A percentile compares a stretch with the other conserved stretches of the same genome.
phyloP scores from a whole-genome alignment of 768 basidiomycete species.

The Lentinula guzmanii region DNA sequence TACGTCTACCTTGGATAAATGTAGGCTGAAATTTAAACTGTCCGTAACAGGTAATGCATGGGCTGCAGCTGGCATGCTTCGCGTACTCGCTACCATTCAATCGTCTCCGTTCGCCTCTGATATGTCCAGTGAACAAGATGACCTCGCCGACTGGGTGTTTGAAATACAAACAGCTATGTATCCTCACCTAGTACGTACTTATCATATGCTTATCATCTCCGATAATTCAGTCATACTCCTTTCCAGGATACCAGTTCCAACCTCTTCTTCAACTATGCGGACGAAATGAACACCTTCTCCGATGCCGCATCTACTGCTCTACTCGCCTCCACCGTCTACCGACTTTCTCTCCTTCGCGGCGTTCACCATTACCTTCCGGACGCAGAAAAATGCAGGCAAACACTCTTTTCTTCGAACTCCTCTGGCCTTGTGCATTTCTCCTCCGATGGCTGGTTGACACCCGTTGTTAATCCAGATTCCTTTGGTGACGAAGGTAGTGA shows the following conservation, averaged over 20 bases:
- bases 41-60: conserved; percentile 66
- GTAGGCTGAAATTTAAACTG: neutral
- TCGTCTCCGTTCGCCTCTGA: conserved; percentile 47
- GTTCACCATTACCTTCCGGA: conserved; percentile 43
- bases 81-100: conserved; percentile 72
- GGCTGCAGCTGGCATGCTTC: conserved; percentile 84
- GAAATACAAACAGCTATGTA: conserved; percentile 79
- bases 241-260: conserved; percentile 32
- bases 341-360: conserved; percentile 50
- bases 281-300: conserved; percentile 47
- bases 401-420: conserved; percentile 21
- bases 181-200: conserved; percentile 40
- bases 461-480: conserved; percentile 69
- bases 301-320: conserved; percentile 73
- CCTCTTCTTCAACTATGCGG: conserved; percentile 71
- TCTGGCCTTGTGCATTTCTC: conserved; percentile 40
- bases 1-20: conserved; percentile 17
- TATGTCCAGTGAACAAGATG: conserved; percentile 45
- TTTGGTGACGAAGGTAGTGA: conserved; percentile 39
- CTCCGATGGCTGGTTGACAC: conserved; percentile 59
- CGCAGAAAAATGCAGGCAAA: conserved; percentile 52
- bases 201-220: neutral
- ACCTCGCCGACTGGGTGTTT: conserved; percentile 57
- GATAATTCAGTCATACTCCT: conserved; percentile 10
- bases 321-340: conserved; percentile 72